Base-by-base conservation (phyloP, 176 grass and related monocot genomes). In the Pontederia paniculata region DNA sequence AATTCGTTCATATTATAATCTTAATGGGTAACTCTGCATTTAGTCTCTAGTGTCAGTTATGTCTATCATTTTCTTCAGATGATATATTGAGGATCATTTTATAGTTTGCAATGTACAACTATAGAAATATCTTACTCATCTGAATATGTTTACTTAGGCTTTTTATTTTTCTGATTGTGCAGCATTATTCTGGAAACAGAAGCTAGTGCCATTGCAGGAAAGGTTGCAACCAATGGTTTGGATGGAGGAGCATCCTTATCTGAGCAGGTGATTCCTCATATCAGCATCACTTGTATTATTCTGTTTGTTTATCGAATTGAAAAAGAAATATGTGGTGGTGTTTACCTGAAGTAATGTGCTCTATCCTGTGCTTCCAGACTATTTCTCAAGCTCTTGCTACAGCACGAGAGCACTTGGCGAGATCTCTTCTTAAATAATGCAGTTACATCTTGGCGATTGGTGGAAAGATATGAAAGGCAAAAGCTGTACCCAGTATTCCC, bases 181-280 rank as follows among this genome's bases (percentile, higher is more conserved):
- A 94, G 88, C 22, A 88, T 94, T 65, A 78, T 94, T 66, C 55
- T 94, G 71, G 88, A 94, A 73, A 94, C 76, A 50, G 88, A 94
- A 67, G 74, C 80, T 23, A 83, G 88, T 47, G 78, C 53, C 76
- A 94, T 94, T 48, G 88, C 88, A 9, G 88, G 83, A 55, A 94
- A 94, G 68, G 88, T 88, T 10, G 83, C 88, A 17, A 88, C 88
- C 19, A 94, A 88, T 78, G 77, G 80, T 37, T 76, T 83, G 45
- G 88, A 94, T 12, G 83, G 83, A 67, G 73, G 80, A 63, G 83
- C 83, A 14, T 80, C 88, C 54, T 94, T 94, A 37, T 88, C 88
- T 21, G 88, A 88, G 76, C 80, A 94, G 83, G 88, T 84, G 78
- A 37, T 37, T 2, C 58, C 71, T 70, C 57, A 9, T 74, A 62